These are phyloP conservation scores for Chamaenerion angustifolium DNA, from an alignment of 345 rosid species.

Conservation along the genomic window DNA sequence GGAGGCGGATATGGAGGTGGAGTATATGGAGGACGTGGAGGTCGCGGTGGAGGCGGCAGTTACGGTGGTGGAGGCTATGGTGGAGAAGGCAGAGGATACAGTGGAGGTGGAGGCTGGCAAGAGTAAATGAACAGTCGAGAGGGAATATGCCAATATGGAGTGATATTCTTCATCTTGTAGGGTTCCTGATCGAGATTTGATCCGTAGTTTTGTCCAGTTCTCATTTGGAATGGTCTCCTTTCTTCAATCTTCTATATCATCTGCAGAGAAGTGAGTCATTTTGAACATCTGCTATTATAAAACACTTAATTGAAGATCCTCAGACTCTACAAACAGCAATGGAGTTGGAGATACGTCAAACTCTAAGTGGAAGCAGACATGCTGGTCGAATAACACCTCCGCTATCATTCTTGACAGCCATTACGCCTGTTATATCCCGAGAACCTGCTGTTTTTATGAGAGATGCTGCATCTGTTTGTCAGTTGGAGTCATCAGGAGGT, in stretches of 20 bases:
- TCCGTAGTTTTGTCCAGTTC: no score
- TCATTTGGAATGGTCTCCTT: not conserved
- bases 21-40: no score
- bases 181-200: no score
- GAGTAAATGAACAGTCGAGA: no score
- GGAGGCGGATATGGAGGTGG: no score
- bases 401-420: conserved; percentile 56
- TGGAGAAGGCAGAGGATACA: no score
- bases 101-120: no score
- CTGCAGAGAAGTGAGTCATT: not conserved
- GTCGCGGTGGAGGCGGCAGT: no score
- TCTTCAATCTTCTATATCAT: not conserved
- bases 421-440: conserved; percentile 87
- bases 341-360: conserved; percentile 89
- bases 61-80: no score
- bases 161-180: no score
- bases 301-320: conserved; percentile 96
- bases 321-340: conserved; percentile 91
- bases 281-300: conserved; percentile 45
- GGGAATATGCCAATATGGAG: no score
- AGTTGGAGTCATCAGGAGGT: conserved; percentile 80
- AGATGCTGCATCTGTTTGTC: conserved; percentile 70
- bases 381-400: conserved; percentile 59
- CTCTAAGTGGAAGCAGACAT: conserved; percentile 57
- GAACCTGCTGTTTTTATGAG: conserved; percentile 85